Percentiles rank a stretch among this genome's conserved stretches.
Conservation (phyloP, 495 filamentous ascomycete genomes). For the Pseudevernia furfuracea region DNA sequence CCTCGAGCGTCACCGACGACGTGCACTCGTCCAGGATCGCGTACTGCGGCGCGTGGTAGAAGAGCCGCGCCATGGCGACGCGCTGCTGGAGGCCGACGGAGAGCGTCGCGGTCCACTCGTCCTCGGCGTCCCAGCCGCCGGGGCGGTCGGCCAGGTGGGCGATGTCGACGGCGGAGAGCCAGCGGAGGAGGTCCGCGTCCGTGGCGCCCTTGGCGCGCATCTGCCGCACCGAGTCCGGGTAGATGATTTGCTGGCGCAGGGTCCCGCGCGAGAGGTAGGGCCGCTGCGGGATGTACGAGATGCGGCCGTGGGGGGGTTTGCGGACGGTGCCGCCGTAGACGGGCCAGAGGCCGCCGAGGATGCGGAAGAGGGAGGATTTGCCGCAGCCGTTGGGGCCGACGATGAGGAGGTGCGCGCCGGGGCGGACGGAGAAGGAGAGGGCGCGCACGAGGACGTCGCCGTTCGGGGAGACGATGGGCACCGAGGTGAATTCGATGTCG, state of each 20-base stretch:
- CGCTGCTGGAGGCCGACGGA: slow-evolving; percentile 89
- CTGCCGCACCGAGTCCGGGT: slow-evolving; percentile 79
- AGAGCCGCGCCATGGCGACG: slow-evolving; percentile 94
- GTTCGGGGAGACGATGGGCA: slow-evolving; percentile 96
- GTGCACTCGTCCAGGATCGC: slow-evolving; percentile 98
- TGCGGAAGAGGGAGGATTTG: slow-evolving; percentile 91
- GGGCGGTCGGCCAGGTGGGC: slow-evolving; percentile 75
- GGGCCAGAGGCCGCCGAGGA: slow-evolving; percentile 95
- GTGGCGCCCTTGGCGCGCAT: slow-evolving; percentile 81
- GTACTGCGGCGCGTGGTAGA: slow-evolving; percentile 84
- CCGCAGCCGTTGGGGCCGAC: slow-evolving; percentile 96
- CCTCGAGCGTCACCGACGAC: slow-evolving; percentile 82
- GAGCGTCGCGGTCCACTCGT: slow-evolving; percentile 90
- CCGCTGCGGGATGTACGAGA: slow-evolving; percentile 97
- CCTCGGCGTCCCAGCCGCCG: slow-evolving; percentile 85
- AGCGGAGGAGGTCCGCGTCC: slow-evolving; percentile 68
- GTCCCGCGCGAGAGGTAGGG: slow-evolving; percentile 86
- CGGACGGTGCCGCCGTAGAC: slow-evolving; percentile 90
- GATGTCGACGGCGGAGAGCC: slow-evolving; percentile 73
- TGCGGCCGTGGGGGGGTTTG: slow-evolving; percentile 80
- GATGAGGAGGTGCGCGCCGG: slow-evolving; percentile 85
- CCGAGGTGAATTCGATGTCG: slow-evolving; percentile 79
- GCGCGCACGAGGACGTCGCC: slow-evolving; percentile 80
- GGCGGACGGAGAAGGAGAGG: slow-evolving; percentile 77
- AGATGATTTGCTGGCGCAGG: slow-evolving; percentile 91